These are phyloP conservation scores for Nicotiana paniculata DNA, from an alignment of 257 asterid genomes.

Conservation along the genomic window DNA sequence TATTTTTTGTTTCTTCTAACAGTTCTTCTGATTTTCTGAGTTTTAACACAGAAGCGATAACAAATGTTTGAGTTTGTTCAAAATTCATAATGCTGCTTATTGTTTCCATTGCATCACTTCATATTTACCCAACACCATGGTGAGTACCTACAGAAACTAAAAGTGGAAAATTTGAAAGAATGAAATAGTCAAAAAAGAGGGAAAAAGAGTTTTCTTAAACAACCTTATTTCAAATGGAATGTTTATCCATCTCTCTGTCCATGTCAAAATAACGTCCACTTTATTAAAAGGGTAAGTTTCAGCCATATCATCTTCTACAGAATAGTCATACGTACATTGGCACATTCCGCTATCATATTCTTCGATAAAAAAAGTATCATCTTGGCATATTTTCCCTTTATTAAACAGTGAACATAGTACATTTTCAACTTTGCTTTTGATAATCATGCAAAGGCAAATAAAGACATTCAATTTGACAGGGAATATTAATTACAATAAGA, in stretches of 20 bases:
- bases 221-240: background rate
- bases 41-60: no score
- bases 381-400: background rate
- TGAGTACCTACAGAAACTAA: background rate
- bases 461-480: background rate
- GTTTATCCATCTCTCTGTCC: background rate
- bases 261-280: background rate
- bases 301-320: background rate
- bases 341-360: background rate
- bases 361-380: no score
- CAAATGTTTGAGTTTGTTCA: background rate
- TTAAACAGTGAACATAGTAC: background rate
- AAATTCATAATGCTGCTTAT: background rate
- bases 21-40: no score
- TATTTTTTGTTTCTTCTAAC: no score
- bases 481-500: background rate
- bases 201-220: background rate
- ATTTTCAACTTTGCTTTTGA: background rate
- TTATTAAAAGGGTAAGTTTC: background rate
- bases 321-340: background rate
- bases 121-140: background rate
- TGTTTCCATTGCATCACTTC: background rate
- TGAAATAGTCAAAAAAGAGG: background rate
- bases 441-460: background rate
- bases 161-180: background rate